These are phyloP conservation scores for Ceratocystis destructans DNA, from an alignment of 2,329 filamentous ascomycete species.

Conservation along the genomic window DNA sequence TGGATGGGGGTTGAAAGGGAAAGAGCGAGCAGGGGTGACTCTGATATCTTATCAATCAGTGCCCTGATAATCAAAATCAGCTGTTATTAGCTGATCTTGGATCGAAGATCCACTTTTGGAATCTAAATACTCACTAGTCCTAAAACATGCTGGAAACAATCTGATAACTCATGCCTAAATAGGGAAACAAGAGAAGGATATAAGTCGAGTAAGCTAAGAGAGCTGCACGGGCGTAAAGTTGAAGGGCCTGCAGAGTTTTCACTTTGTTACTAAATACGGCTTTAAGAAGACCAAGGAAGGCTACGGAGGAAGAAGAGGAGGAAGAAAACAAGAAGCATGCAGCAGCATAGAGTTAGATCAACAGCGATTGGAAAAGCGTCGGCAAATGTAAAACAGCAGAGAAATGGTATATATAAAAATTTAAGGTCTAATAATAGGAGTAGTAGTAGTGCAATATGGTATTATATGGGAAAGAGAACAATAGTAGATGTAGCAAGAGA, in stretches of 20 bases:
- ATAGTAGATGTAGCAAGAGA: too few species aligned
- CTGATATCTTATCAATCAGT: constrained; percentile 4
- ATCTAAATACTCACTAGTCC: background rate
- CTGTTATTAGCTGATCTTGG: background rate
- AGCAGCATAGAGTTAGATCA: background rate
- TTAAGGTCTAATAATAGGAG: background rate
- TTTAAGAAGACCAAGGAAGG: too few species aligned
- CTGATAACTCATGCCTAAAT: constrained; percentile 6
- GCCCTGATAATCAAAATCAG: background rate
- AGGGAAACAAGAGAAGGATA: background rate
- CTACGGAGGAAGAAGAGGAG: too few species aligned
- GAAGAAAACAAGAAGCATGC: background rate
- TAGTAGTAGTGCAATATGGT: background rate
- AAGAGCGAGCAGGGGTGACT: background rate
- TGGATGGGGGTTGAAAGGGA: background rate
- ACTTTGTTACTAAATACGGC: background rate
- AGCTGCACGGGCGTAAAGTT: background rate
- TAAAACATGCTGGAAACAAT: background rate
- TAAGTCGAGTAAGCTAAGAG: background rate
- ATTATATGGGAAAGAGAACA: background rate
- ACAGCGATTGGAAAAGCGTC: background rate
- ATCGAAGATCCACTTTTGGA: background rate
- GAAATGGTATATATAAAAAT: background rate
- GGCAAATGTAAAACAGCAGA: background rate
- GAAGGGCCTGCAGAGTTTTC: constrained; percentile 9